Conservation (phyloP, 2,329 filamentous ascomycete species). For the Colletotrichum horii region DNA sequence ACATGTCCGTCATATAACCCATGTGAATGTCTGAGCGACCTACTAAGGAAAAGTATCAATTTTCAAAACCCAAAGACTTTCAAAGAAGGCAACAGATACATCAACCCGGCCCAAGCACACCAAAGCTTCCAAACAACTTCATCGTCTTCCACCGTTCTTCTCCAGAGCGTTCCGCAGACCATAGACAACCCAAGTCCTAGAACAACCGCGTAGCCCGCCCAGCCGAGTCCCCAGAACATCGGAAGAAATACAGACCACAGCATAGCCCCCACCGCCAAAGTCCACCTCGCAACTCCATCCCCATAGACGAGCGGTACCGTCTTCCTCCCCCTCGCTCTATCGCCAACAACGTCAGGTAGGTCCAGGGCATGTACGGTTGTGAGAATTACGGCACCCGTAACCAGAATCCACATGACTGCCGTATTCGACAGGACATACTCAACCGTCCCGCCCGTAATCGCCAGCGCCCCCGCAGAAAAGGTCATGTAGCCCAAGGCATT, state of each 20-base stretch:
- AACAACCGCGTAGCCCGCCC: neutral
- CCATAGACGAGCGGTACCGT: neutral
- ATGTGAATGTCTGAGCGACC: too few species aligned
- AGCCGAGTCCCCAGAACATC: neutral
- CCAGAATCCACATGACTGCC: neutral
- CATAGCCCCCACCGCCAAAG: neutral
- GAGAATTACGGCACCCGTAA: neutral
- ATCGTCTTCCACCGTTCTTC: neutral
- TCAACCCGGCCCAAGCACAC: neutral
- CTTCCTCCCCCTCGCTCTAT: neutral
- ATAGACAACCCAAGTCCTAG: neutral
- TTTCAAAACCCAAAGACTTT: neutral
- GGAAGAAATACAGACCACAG: neutral
- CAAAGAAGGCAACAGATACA: neutral
- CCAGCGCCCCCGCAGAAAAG: neutral
- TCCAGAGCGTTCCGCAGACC: neutral
- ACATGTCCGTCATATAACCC: too few species aligned
- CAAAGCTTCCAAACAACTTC: neutral
- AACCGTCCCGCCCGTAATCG: neutral
- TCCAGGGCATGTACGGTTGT: neutral
- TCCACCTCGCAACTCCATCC: neutral
- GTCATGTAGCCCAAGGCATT: neutral
- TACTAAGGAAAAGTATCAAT: accelerated
- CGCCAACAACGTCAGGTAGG: neutral
- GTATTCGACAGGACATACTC: neutral